Conservation (phyloP, 345 rosid genomes). For the Raphanus sativus region DNA sequence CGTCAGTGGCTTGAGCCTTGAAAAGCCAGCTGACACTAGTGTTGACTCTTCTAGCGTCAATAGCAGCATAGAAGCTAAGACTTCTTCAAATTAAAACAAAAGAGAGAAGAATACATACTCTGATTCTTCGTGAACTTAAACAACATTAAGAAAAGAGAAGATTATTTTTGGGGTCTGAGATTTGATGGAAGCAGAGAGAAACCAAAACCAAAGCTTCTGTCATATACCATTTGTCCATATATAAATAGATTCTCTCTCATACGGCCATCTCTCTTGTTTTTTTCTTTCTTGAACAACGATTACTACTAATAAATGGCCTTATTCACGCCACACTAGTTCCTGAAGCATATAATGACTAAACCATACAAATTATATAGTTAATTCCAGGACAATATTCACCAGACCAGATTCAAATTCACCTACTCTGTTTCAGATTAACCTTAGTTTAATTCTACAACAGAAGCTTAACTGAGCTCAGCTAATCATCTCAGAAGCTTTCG, state of each 20-base stretch:
- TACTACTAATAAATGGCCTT: slow-evolving; percentile 38
- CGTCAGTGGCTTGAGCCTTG: slow-evolving; percentile 34
- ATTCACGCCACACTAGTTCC: neutral
- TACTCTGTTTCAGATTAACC: neutral
- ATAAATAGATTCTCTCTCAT: slow-evolving; percentile 30
- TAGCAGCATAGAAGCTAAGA: slow-evolving; percentile 24
- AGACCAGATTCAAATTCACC: neutral
- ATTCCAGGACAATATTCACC: slow-evolving; percentile 18
- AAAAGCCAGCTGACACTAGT: slow-evolving; percentile 49
- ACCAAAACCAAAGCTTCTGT: slow-evolving; percentile 30
- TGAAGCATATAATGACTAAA: neutral
- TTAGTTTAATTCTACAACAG: slow-evolving; percentile 6
- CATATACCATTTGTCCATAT: slow-evolving; percentile 37
- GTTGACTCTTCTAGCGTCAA: slow-evolving; percentile 36
- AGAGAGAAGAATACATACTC: slow-evolving; percentile 11
- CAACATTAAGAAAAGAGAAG: slow-evolving; percentile 31
- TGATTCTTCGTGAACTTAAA: slow-evolving; percentile 31
- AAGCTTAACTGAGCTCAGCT: slow-evolving; percentile 15
- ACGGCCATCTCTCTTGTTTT: slow-evolving; percentile 29
- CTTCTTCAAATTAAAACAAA: slow-evolving; percentile 29
- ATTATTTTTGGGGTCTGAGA: slow-evolving; percentile 42
- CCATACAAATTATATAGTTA: neutral
- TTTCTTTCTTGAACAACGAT: slow-evolving; percentile 6
- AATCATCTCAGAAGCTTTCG: slow-evolving; percentile 73
- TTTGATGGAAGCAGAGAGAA: slow-evolving; percentile 33